Evolutionary conservation across 441 rosid species (phyloP), one percentile per base, ranked within the genome.

Genomic region (Erodium texanum): DNA sequence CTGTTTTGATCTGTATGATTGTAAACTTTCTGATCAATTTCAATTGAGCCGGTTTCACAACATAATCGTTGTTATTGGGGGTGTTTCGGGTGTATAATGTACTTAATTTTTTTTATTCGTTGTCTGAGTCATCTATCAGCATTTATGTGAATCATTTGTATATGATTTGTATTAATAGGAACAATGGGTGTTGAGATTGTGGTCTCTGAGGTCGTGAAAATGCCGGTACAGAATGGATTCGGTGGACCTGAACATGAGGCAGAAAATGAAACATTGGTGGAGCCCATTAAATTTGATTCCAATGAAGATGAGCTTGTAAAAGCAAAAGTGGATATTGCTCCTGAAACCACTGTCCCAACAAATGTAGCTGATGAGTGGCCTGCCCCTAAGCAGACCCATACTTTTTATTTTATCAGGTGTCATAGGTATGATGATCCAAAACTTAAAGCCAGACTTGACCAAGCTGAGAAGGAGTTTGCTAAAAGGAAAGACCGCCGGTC

Each of bases 341-440:
- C 78, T 2, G 77, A 74, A 56, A 65, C 70, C 73, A 79, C 73
- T 38, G 66, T 79, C 38, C 90, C 85, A 0, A 83, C 70, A 79
- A 80, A 89, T 76, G 90, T 82, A 0, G 74, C 62, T 36, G 86
- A 80, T 9, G 92, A 89, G 74, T 89, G 95, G 95, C 88, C 95
- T 61, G 83, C 79, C 36, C 79, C 78, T 38, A 75, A 66, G 70
- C 78, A 82, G 83, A 73, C 80, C 70, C 85, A 85, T 74, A 19
- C 56, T 59, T 91, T 86, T 64, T 87, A 87, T 81, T 80, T 91
- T 18, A 82, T 86, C 9, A 84, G 77, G 74, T 81, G 71, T 71
- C 77, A 83, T 5, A 71, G 75, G 38, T 83, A 70, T 18, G 92
- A 89, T 8, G 92, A 94, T 76, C 96, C 97, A 3, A 84, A 80